phyloP scores from a whole-genome alignment of 2,329 filamentous ascomycete genomes.

The Dothistroma septosporum region DNA sequence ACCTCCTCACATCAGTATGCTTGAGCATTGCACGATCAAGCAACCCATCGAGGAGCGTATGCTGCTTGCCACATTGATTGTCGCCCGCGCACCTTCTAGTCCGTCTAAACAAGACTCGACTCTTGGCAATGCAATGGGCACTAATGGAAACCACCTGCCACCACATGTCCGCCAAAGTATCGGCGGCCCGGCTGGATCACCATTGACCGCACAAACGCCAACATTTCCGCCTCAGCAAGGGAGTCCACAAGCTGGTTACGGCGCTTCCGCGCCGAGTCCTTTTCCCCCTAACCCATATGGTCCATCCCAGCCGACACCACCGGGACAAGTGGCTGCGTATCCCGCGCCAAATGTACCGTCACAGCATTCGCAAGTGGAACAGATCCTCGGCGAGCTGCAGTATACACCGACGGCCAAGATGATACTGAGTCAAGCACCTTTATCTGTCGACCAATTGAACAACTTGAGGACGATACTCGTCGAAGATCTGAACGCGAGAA shows the following conservation, averaged over 20 bases:
- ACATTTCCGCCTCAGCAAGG: conserved; percentile 39
- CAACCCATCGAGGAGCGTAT: conserved; percentile 67
- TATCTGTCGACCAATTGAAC: conserved; percentile 60
- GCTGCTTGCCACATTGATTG: conserved; percentile 79
- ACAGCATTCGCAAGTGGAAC: conserved; percentile 36
- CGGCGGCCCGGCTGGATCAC: conserved; percentile 32
- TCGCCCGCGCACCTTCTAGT: conserved; percentile 56
- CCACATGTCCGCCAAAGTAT: conserved; percentile 24
- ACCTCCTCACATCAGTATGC: conserved; percentile 81
- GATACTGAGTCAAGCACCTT: conserved; percentile 29
- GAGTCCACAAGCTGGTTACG: conserved; percentile 23
- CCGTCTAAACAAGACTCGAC: conserved; percentile 29
- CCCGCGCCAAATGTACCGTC: conserved; percentile 24
- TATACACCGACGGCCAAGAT: conserved; percentile 40
- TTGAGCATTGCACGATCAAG: conserved; percentile 80
- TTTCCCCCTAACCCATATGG: conserved; percentile 40
- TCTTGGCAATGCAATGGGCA: conserved; percentile 24
- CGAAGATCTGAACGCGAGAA: conserved; percentile 60
- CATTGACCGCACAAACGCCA: conserved; percentile 36
- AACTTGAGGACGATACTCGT: conserved; percentile 67
- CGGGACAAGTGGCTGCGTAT: conserved; percentile 34
- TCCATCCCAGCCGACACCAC: conserved; percentile 35
- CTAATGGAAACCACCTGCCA: conserved; percentile 20
- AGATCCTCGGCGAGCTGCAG: conserved; percentile 44
- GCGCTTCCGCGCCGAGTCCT: conserved; percentile 13